A percentile compares a stretch with the other conserved stretches of the same genome.
Conservation (phyloP, 306 rosid species). For the Trifolium fragiferum region DNA sequence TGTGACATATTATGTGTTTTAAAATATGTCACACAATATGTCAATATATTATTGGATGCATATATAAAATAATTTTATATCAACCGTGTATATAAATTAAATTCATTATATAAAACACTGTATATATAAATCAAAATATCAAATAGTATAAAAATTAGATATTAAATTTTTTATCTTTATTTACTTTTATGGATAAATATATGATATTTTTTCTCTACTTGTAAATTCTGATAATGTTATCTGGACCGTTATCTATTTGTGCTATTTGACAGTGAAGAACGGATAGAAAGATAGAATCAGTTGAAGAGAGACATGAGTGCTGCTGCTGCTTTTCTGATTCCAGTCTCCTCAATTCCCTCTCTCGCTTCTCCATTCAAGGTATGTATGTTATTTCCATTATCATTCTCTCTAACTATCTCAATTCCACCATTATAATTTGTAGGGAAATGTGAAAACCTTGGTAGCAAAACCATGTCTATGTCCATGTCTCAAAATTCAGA, state of each 20-base stretch:
- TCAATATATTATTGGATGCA: no score
- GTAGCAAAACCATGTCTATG: conserved; percentile 45
- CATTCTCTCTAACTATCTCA: background rate
- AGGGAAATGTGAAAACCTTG: conserved; percentile 67
- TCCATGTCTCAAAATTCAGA: conserved; percentile 48
- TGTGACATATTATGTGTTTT: no score
- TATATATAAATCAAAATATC: no score
- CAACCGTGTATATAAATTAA: no score
- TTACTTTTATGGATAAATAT: no score
- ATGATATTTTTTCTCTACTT: no score
- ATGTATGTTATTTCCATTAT: background rate
- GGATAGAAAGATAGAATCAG: background rate
- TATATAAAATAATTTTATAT: no score
- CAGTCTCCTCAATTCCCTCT: conserved; percentile 43
- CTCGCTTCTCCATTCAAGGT: conserved; percentile 84
- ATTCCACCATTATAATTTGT: conserved; percentile 29
- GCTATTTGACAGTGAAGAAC: background rate
- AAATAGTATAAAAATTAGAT: no score
- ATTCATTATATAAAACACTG: no score
- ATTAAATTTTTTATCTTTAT: no score
- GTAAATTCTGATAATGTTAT: no score
- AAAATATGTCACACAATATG: no score
- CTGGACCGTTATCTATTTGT: conserved; percentile 1
- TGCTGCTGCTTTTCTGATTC: conserved; percentile 53
- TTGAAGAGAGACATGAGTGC: conserved; percentile 43